Evolutionary conservation across 2,329 filamentous ascomycete species (phyloP), one percentile per base, ranked within the genome.

Genomic region (Fonsecaea monophora): DNA sequence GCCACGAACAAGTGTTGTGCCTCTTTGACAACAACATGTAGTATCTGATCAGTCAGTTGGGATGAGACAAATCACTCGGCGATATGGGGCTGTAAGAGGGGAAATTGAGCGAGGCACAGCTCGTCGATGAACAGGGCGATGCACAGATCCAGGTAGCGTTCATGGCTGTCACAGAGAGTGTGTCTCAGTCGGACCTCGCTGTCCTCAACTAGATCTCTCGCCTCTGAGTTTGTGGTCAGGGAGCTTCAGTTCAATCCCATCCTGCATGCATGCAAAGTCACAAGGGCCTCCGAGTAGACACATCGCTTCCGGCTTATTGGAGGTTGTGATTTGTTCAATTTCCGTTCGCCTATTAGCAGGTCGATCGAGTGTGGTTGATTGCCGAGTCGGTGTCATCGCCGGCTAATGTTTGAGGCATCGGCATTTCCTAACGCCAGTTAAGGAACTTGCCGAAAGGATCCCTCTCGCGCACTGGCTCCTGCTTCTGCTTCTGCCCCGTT

Each of bases 51-150:
- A 32, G 30, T 25, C 25, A 3, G 25, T 25, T 25, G 25, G 25
- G 25, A 25, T 2, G 25, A 25, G 25, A 25, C 25, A 25, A 25
- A 25, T 25, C 25, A 2, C 25, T 69, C 7, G 66, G 68, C 2
- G 59, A 69, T 53, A 70, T 70, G 63, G 70, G 70, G 18, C 64
- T 81, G 25, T 67, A 76, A 1, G 72, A 74, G n/a, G 12, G 62
- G 4, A 60, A 66, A 1, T 53, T 73, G 12, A 60, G 76, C 13
- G 72, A 74, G 37, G 73, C 73, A 9, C 69, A 77, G 25, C 75
- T 77, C 45, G 76, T 78, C 30, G 74, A 68, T 4, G 73, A 74
- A 56, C 74, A 74, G 68, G 78, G 79, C 68, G 73, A 68, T 25
- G 60, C 53, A 35, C 54, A 64, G 50, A 56, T 69, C 45, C 60